Evolutionary conservation across 306 rosid genomes (phyloP), one percentile per base, ranked within the genome.

Genomic region (Cyamopsis tetragonoloba): DNA sequence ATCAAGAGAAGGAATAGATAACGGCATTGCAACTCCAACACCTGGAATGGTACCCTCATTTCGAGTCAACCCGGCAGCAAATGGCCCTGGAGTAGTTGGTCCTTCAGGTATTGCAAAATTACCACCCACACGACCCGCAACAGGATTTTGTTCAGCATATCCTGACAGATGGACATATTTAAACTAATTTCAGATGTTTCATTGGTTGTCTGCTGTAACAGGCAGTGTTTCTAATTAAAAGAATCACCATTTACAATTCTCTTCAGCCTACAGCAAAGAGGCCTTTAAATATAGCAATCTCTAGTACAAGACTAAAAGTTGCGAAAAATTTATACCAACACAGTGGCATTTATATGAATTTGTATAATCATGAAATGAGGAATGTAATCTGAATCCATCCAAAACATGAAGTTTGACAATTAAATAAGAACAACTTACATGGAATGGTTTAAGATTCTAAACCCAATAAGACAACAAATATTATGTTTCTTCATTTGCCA

Each of bases 31-130:
- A 76, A 81, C 83, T 56, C 98, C 98, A 79, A 93, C 87, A 53
- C 98, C 98, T 6, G 98, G 98, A 83, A 93, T 93, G 42, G 89
- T 90, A 71, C 98, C 98, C 53, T 90, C 98, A 53, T 88, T 93
- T 80, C 97, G 86, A 61, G 84, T 83, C 80, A 90, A 71, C 58
- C 98, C 98, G 12, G 98, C 78, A 23, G 91, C 57, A 83, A 88
- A 90, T 70, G 90, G 86, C 75, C 97, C 98, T 2, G 98, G 98
- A 61, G 93, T 88, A 65, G 96, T 73, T 55, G 98, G 97, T 46
- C 86, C 91, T 54, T 93, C 98, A 3, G 92, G 79, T 13, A 81
- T 66, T 12, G 85, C 77, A 84, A 86, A 90, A 49, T 85, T 86
- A 73, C 95, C 92, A 44, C 80, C 38, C 70, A 76, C 51, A 26